phyloP scores from a whole-genome alignment of 768 basidiomycete species.

The Pisolithus marmoratus region DNA sequence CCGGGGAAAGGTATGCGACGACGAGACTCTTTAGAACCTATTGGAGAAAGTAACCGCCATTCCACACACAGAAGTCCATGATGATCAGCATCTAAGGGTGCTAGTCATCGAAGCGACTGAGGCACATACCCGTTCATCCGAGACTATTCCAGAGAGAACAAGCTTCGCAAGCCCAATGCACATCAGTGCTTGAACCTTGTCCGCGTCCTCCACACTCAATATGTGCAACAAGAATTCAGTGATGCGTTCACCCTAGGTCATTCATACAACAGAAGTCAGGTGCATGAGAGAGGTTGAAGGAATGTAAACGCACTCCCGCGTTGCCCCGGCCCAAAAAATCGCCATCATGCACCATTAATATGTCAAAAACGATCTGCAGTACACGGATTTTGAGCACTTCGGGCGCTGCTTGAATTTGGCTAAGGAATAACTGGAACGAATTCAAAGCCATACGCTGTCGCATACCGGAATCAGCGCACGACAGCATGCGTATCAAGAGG shows the following conservation, averaged over 20 bases:
- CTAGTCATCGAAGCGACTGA: not conserved
- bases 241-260: conserved; percentile 44
- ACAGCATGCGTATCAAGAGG: not conserved
- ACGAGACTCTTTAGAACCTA: conserved; percentile 47
- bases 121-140: conserved; percentile 57
- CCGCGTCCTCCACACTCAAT: conserved; percentile 48
- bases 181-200: conserved; percentile 64
- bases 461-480: not conserved
- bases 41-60: not conserved
- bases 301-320: conserved; percentile 20
- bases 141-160: conserved; percentile 68
- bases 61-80: not conserved
- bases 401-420: conserved; percentile 62
- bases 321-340: conserved; percentile 49
- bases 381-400: conserved; percentile 62
- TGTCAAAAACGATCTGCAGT: conserved; percentile 81
- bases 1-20: conserved; percentile 69
- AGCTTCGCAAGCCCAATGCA: conserved; percentile 85
- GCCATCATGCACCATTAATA: conserved; percentile 77
- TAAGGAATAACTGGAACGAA: conserved; percentile 76
- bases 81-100: not conserved
- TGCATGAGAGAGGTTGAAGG: not conserved
- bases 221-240: conserved; percentile 61
- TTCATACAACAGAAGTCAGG: conserved; percentile 2
- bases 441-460: conserved; percentile 30